Conservation (phyloP, 306 rosid genomes). For the Rosa chinensis region DNA sequence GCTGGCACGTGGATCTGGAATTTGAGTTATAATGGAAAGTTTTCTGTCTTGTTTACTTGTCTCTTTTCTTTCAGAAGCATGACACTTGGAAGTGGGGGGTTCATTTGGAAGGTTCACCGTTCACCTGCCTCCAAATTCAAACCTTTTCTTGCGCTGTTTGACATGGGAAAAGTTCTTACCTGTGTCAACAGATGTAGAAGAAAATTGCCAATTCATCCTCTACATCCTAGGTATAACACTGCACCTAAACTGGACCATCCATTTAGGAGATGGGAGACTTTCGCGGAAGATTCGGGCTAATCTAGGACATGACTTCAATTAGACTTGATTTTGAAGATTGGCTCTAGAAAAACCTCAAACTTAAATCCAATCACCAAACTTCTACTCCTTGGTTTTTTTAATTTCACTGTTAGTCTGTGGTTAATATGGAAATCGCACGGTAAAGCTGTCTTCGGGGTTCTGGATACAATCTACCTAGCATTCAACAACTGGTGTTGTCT, state of each 20-base stretch:
- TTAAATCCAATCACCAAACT: neutral
- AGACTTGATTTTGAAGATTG: neutral
- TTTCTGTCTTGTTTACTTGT: too few species aligned
- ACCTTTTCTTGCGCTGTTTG: neutral
- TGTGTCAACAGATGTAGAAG: too few species aligned
- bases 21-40: neutral
- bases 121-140: neutral
- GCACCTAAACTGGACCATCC: neutral
- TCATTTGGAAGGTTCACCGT: neutral
- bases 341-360: too few species aligned
- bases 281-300: neutral
- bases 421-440: too few species aligned
- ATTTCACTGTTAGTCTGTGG: neutral
- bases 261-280: neutral
- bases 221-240: neutral
- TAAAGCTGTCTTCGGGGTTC: too few species aligned
- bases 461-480: too few species aligned
- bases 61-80: neutral
- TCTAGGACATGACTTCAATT: neutral
- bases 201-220: neutral
- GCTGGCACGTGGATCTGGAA: neutral
- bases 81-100: neutral
- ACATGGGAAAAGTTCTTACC: too few species aligned
- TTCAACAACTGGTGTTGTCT: neutral
- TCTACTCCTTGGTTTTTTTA: too few species aligned